A percentile compares a stretch with the other conserved stretches of the same genome.
Evolutionary conservation across 768 basidiomycete species (phyloP).

Genomic region (Termitomyces sp.): DNA sequence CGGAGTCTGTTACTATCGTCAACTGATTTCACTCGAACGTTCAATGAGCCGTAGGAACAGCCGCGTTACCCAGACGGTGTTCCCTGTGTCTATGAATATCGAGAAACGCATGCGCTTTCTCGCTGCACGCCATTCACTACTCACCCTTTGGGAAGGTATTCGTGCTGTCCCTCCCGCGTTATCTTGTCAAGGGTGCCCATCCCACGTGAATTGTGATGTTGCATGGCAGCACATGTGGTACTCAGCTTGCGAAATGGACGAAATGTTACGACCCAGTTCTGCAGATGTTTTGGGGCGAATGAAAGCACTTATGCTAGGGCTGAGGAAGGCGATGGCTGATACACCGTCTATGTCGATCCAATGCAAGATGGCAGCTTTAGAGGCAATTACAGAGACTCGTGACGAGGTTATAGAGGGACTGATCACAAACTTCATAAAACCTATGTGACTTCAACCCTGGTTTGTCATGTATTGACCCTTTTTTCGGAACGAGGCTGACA

Average conservation of each 20-base stretch:
- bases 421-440: slow-evolving; percentile 35
- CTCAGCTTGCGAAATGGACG: slow-evolving; percentile 45
- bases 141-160: slow-evolving; percentile 53
- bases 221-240: slow-evolving; percentile 53
- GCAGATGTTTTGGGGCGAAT: slow-evolving; percentile 65
- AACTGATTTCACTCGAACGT: slow-evolving; percentile 36
- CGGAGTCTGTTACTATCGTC: slow-evolving; percentile 56
- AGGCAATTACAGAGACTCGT: slow-evolving; percentile 36
- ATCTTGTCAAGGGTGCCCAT: slow-evolving; percentile 38
- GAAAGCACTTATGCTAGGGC: slow-evolving; percentile 38
- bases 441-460: slow-evolving; percentile 10
- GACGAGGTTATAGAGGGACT: slow-evolving; percentile 42
- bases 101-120: slow-evolving; percentile 50
- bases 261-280: slow-evolving; percentile 38
- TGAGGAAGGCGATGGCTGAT: slow-evolving; percentile 36
- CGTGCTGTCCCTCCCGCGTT: slow-evolving; percentile 47
- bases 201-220: slow-evolving; percentile 50
- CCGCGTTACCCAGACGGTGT: slow-evolving; percentile 25
- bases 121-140: slow-evolving; percentile 56
- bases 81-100: slow-evolving; percentile 28
- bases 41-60: slow-evolving; percentile 27
- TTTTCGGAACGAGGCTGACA: not conserved
- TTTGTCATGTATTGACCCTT: not conserved
- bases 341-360: slow-evolving; percentile 34
- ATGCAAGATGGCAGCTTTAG: slow-evolving; percentile 45